Base-by-base conservation (phyloP, 1,139 yeast species). In the Geotrichum phurueaensis region DNA sequence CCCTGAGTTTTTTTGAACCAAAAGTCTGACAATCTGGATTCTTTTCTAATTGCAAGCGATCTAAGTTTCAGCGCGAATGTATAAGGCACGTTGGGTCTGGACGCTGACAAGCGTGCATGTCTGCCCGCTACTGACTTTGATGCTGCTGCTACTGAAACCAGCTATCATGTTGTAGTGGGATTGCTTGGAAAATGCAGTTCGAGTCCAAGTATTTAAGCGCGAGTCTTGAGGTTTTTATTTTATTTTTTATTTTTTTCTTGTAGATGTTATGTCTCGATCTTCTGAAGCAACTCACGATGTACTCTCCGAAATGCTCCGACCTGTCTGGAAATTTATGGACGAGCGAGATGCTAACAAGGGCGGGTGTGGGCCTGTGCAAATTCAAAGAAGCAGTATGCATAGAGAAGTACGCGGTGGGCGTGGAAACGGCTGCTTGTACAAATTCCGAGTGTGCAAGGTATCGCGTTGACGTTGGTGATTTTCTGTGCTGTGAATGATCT, bases 381-480 rank as follows among this genome's bases (percentile, higher is more conserved):
- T 15, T 1, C 45, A 18, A 25, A 18, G 45, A 3, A 39, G n/a
- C 20, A 2, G n/a, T 39, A 39, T 39, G 15, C 45, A n/a, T n/a
- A 39, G 2, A 39, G 45, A 15, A 39, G 45, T 39, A 39, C 45
- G 45, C 18, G 20, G 45, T n/a, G 45, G 45, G 45, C 45, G 45
- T 39, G 45, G 45, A 39, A 39, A 15, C 45, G 45, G 45, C 31
- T 31, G 39, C 18, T 50, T 23, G 31, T 18, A 25, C 20, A 22
- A 5, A 31, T 25, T 50, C 25, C 53, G 13, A 45, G 49, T 45
- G 49, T 45, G 49, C 48, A 36, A 36, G 55, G 23, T 45, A 53
- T 53, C 55, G 47, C 43, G 36, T 43, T 36, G 51, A 22, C 48
- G 27, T 25, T 43, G 56, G 51, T 54, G 56, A 54, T 50, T 25